Evolutionary conservation across 768 basidiomycete genomes (phyloP), one percentile per base, ranked within the genome.

Genomic region (Lentinula lateritia): DNA sequence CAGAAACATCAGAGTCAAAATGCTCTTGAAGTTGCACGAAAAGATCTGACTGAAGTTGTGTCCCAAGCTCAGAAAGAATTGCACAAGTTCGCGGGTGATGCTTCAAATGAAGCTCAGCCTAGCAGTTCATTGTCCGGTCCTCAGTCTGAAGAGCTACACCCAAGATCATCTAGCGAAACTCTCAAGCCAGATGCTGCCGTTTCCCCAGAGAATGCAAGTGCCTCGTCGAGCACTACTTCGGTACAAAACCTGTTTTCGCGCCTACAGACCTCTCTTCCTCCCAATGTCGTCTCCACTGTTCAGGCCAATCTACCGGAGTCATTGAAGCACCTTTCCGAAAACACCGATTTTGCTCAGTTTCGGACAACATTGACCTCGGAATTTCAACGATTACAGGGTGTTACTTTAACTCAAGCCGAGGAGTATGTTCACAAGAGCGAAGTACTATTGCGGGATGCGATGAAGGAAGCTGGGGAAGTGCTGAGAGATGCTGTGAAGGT

Each of bases 401-500:
- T 89, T 43, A 86, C 85, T 56, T 80, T 80, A n/a, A 76, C 85
- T 5, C 89, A 89, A 63, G 92, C 92, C 6, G 93, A 93, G 71
- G 93, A 91, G 66, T 93, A 93, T 69, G 83, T 89, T 35, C 85
- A 88, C 67, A 89, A 86, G 76, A 88, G 87, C 70, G 88, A 89
- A 65, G 78, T 71, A 7, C 68, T 88, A 38, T 70, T 89, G 35
- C 78, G 83, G 43, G 88, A 87, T 61, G 90, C 86, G 2, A 81
- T 92, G 67, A 88, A 85, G 67, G 92, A 92, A 67, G 90, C 91
- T 6, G 83, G 90, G 61, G 93, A 90, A 64, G 87, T 89, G 15
- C 76, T 95, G 9, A 86, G 82, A 57, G 95, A 98, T 54, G 93
- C 92, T 10, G 93, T 98, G 67, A 95, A 95, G 72, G 89, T 97